Percentiles rank a stretch among this genome's conserved stretches.
Evolutionary conservation across 192 early-diverging fungal species (phyloP).

Genomic region (Neocallimastix lanati): DNA sequence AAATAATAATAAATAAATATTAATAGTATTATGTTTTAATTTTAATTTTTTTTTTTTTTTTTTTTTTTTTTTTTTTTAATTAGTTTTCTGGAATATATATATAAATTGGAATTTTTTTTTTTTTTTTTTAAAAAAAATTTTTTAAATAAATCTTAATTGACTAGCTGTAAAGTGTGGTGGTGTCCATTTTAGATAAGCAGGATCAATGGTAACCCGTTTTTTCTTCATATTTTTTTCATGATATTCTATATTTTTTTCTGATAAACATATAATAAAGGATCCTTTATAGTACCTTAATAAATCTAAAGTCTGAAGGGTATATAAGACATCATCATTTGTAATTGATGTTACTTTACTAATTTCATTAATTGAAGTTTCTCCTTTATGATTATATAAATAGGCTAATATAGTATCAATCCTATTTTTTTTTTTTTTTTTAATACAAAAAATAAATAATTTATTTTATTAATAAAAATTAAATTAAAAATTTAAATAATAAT

Average conservation of each 20-base stretch:
- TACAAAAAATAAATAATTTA: too few species aligned
- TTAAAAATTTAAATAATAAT: too few species aligned
- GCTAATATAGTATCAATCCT: neutral
- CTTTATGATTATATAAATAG: slow-evolving; percentile 8
- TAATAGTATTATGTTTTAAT: too few species aligned
- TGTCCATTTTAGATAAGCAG: slow-evolving; percentile 39
- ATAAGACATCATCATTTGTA: slow-evolving; percentile 67
- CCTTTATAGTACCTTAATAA: slow-evolving; percentile 81
- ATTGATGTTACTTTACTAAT: slow-evolving; percentile 70
- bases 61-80: too few species aligned
- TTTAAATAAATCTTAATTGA: slow-evolving; percentile 21
- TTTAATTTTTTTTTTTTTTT: too few species aligned
- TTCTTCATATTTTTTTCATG: slow-evolving; percentile 49
- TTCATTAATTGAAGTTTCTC: slow-evolving; percentile 78
- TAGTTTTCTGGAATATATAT: too few species aligned
- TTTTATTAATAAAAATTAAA: too few species aligned
- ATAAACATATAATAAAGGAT: slow-evolving; percentile 72
- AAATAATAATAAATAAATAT: too few species aligned
- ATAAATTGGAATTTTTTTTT: too few species aligned
- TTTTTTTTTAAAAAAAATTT: too few species aligned
- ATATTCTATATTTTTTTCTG: slow-evolving; percentile 65
- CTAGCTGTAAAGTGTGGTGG: slow-evolving; percentile 26
- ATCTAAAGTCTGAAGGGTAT: slow-evolving; percentile 73
- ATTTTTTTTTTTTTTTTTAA: too few species aligned
- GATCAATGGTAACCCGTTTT: slow-evolving; percentile 55